These are phyloP conservation scores for Picocystis salinarum DNA, from an alignment of 139 green algal species.

Conservation along the genomic window DNA sequence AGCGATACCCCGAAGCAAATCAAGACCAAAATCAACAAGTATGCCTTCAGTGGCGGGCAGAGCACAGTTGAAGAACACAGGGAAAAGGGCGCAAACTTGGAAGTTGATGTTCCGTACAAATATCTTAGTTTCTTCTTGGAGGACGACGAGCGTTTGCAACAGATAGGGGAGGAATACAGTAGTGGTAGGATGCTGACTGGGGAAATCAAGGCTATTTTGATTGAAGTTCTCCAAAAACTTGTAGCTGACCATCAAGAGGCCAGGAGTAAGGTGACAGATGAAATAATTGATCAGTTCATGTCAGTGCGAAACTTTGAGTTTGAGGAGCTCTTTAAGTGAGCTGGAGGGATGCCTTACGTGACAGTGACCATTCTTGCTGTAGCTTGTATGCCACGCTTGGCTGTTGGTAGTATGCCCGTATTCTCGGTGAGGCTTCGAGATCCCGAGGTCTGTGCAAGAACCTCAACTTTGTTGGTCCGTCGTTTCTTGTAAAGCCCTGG, in stretches of 20 bases:
- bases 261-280: slow-evolving; percentile 6
- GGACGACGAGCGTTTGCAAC: slow-evolving; percentile 57
- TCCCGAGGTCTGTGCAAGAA: too few species aligned
- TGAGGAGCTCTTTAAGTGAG: too few species aligned
- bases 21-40: slow-evolving; percentile 14
- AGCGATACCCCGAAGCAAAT: slow-evolving; percentile 65
- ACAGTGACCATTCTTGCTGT: too few species aligned
- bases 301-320: neutral
- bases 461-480: too few species aligned
- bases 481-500: slow-evolving; percentile 18
- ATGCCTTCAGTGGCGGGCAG: slow-evolving; percentile 75
- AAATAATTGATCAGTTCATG: slow-evolving; percentile 6
- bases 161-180: slow-evolving; percentile 65
- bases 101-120: slow-evolving; percentile 86
- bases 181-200: slow-evolving; percentile 79
- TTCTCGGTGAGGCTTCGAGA: too few species aligned
- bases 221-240: slow-evolving; percentile 38
- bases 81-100: slow-evolving; percentile 64
- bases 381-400: too few species aligned
- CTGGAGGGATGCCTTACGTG: too few species aligned
- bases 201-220: slow-evolving; percentile 79
- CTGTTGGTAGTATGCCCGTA: too few species aligned
- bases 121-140: slow-evolving; percentile 97
- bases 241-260: slow-evolving; percentile 5
- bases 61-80: slow-evolving; percentile 78